Evolutionary conservation across 176 grass and related monocot genomes (phyloP), one percentile per base, ranked within the genome.

Genomic region (Rhynchospora breviuscula): DNA sequence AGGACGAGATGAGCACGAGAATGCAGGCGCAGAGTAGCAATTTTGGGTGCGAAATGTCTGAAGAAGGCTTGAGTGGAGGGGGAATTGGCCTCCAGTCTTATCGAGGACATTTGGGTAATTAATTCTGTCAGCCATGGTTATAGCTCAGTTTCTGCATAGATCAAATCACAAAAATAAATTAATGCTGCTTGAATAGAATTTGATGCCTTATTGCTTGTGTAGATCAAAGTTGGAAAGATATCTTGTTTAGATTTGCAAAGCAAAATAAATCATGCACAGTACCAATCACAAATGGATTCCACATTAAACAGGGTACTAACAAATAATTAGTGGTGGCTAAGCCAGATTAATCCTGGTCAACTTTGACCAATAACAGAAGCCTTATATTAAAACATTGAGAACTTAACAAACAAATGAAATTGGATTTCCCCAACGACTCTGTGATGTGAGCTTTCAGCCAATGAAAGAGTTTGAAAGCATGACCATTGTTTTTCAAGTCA

Each of bases 51-150:
- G 78, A 14, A 90, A 63, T 59, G 75, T 88, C 64, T 85, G 92
- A 57, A 86, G 90, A 78, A 94, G 85, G 85, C 83, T 94, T n/a
- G 92, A 91, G 56, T 80, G 62, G 49, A 91, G 87, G 61, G 92
- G 88, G 73, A 90, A 91, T 80, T 93, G 92, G 2, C 90, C 89
- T 79, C 86, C 92, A 0, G 90, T 66, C 85, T 94, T 94, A 18
- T 90, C 84, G 49, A 92, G 60, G 21, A 94, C 88, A 76, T 90
- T 94, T 0, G 92, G 94, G 23, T 91, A 90, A 84, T 90, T 88
- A 43, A 58, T 49, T 56, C 80, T 84, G 65, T 94, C 89, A 13
- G 87, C 92, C 95, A 98, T 94, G 26, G 45, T 91, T 91, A 84
- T 83, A 81, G 56, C 58, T 75, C 40, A 47, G 80, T 48, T 83